These are phyloP conservation scores for Monilinia fructigena DNA, from an alignment of 2,329 filamentous ascomycete genomes.

Conservation along the genomic window DNA sequence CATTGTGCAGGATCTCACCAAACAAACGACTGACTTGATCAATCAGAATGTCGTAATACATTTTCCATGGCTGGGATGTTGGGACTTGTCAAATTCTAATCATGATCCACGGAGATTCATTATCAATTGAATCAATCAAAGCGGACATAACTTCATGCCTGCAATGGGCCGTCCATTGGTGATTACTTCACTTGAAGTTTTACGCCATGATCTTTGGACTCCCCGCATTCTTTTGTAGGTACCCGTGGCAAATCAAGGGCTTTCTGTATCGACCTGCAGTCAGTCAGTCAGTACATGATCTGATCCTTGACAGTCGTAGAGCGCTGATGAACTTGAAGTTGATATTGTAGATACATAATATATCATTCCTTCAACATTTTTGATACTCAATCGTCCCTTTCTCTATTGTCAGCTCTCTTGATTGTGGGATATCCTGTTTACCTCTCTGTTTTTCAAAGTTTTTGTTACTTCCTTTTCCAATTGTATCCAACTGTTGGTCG, in stretches of 20 bases:
- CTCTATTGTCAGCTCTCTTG: neutral
- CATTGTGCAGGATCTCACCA: constrained; percentile 27
- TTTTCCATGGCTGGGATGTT: neutral
- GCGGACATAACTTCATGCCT: constrained; percentile 14
- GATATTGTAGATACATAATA: neutral
- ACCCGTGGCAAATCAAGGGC: constrained; percentile 13
- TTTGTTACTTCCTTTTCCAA: neutral
- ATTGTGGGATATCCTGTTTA: neutral
- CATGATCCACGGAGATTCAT: constrained; percentile 10
- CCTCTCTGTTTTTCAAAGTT: neutral
- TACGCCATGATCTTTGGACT: constrained; percentile 16
- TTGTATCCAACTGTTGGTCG: neutral
- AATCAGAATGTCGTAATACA: neutral
- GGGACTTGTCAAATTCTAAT: constrained; percentile 12
- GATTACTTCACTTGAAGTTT: constrained; percentile 22
- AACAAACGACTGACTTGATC: constrained; percentile 22
- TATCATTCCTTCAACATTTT: neutral
- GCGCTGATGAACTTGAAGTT: neutral
- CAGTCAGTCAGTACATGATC: constrained; percentile 12
- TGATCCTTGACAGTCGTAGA: neutral
- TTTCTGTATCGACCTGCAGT: neutral
- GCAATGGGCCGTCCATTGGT: constrained; percentile 20
- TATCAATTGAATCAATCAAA: constrained; percentile 10
- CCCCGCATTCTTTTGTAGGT: constrained; percentile 2
- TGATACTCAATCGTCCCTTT: neutral